Conservation (phyloP, 441 rosid genomes). For the Erysimum pusillum region DNA sequence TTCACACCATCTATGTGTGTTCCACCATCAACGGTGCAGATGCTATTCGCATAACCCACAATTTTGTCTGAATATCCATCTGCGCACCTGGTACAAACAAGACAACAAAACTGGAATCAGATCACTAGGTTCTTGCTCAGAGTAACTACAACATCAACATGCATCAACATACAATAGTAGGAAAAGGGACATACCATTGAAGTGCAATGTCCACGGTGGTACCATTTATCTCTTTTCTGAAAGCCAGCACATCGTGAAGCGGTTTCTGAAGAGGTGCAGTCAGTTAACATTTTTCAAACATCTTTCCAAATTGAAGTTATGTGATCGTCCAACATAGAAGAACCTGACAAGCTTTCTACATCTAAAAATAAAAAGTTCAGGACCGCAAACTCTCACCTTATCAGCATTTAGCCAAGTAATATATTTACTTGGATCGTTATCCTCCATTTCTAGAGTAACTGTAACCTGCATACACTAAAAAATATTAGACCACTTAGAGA, state of each 20-base stretch:
- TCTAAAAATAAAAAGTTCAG: not conserved
- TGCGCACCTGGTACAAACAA: slow-evolving; percentile 73
- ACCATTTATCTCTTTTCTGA: slow-evolving; percentile 74
- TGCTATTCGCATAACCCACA: slow-evolving; percentile 94
- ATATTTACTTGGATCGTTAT: slow-evolving; percentile 68
- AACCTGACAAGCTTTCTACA: slow-evolving; percentile 20
- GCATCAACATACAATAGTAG: not conserved
- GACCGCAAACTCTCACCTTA: slow-evolving; percentile 61
- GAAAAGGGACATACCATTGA: slow-evolving; percentile 71
- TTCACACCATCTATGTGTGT: slow-evolving; percentile 94
- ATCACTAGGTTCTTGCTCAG: slow-evolving; percentile 2
- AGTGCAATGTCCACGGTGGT: slow-evolving; percentile 76
- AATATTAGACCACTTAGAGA: slow-evolving; percentile 16
- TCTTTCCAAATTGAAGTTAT: not conserved
- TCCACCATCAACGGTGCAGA: slow-evolving; percentile 92
- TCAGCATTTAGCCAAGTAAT: slow-evolving; percentile 84
- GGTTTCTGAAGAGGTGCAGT: slow-evolving; percentile 60
- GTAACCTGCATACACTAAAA: slow-evolving; percentile 64
- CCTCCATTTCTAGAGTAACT: slow-evolving; percentile 71
- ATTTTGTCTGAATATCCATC: slow-evolving; percentile 94
- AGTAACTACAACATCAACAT: slow-evolving; percentile 1
- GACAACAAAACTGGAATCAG: slow-evolving; percentile 24
- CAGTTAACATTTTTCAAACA: not conserved
- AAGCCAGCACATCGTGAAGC: slow-evolving; percentile 85
- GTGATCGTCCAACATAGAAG: slow-evolving; percentile 14